phyloP scores from a whole-genome alignment of 345 rosid species.

The Dipteronia sinensis region DNA sequence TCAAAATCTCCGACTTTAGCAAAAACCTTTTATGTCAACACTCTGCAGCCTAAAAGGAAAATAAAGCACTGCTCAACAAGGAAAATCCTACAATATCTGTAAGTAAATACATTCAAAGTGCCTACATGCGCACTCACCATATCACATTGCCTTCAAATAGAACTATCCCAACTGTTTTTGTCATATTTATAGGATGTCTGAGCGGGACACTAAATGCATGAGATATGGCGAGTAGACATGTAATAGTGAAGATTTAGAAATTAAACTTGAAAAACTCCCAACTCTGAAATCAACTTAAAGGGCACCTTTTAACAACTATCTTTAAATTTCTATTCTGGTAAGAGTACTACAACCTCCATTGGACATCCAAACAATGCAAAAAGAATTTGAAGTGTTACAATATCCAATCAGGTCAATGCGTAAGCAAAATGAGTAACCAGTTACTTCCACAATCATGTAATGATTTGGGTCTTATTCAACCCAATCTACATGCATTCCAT shows the following conservation, averaged over 20 bases:
- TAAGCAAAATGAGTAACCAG: conserved; percentile 20
- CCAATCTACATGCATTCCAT: conserved; percentile 8
- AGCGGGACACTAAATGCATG: conserved; percentile 23
- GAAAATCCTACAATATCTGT: not conserved
- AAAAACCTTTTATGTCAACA: not conserved
- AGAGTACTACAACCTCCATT: conserved; percentile 3
- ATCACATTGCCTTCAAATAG: conserved; percentile 11
- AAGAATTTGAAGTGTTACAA: not conserved
- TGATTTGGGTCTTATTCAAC: conserved; percentile 15
- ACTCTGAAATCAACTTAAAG: conserved; percentile 22
- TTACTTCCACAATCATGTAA: conserved; percentile 15
- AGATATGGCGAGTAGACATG: conserved; percentile 9
- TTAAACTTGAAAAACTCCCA: conserved; percentile 21
- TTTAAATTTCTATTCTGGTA: not conserved
- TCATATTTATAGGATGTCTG: conserved; percentile 1
- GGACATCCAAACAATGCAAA: conserved; percentile 18
- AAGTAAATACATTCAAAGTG: not conserved
- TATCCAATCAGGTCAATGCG: not conserved
- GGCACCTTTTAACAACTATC: not conserved
- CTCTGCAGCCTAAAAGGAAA: not conserved
- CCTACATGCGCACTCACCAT: conserved; percentile 6
- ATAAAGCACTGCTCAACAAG: not conserved
- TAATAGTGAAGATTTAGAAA: conserved; percentile 11
- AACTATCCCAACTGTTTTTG: not conserved
- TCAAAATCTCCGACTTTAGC: not conserved